A percentile compares a stretch with the other conserved stretches of the same genome.
Conservation (phyloP, 2,329 filamentous ascomycete species). For the Stagonosporopsis vannaccii region DNA sequence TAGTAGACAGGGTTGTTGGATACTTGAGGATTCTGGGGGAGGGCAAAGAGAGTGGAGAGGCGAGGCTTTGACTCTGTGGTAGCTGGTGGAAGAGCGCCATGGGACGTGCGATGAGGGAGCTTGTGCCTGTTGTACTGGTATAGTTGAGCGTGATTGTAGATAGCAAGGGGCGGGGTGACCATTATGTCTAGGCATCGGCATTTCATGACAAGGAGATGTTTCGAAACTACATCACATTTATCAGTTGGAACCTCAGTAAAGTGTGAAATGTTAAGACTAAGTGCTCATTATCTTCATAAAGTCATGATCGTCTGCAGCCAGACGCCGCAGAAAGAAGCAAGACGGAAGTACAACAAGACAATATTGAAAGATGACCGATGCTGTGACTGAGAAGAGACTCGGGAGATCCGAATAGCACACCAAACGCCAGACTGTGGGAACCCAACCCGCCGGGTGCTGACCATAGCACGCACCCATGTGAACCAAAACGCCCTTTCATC, state of each 20-base stretch:
- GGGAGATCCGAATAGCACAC: constrained; percentile 24
- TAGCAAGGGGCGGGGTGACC: neutral
- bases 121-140: neutral
- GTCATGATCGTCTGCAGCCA: constrained; percentile 34
- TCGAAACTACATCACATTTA: neutral
- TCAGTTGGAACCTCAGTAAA: neutral
- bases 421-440: constrained; percentile 25
- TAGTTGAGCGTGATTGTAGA: neutral
- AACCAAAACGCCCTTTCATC: constrained; percentile 37
- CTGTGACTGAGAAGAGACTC: constrained; percentile 23
- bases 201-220: neutral
- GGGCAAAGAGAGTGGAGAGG: neutral
- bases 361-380: constrained; percentile 14
- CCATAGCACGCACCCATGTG: constrained; percentile 22
- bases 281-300: constrained; percentile 36
- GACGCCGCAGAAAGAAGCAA: constrained; percentile 29
- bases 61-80: neutral
- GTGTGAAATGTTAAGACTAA: constrained; percentile 26
- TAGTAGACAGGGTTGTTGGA: constrained; percentile 59
- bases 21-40: constrained; percentile 52
- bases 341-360: constrained; percentile 28
- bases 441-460: constrained; percentile 22
- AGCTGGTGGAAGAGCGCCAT: neutral
- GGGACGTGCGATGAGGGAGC: neutral
- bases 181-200: neutral